Evolutionary conservation across 2,329 filamentous ascomycete genomes (phyloP).

Genomic region (Epichloe elymi): DNA sequence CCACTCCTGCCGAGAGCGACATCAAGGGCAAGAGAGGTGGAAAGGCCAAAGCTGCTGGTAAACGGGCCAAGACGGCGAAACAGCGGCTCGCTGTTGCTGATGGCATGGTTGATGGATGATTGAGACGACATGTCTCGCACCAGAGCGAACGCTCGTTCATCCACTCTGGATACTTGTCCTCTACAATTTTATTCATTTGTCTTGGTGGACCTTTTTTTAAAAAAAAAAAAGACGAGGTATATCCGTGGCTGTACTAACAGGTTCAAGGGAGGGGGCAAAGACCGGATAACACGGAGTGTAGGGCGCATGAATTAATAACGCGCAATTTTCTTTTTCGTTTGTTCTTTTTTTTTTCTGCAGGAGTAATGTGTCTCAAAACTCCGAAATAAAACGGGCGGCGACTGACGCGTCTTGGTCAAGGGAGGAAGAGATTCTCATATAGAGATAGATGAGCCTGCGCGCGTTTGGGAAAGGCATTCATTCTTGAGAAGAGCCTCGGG

Average conservation of each 20-base stretch:
- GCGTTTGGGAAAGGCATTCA: neutral
- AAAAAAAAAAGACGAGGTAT: neutral
- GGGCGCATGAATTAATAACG: neutral
- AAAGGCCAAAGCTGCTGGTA: constrained; percentile 38
- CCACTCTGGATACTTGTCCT: neutral
- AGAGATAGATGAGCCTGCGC: neutral
- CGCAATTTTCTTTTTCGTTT: neutral
- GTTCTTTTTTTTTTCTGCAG: neutral
- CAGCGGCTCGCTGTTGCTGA: constrained; percentile 56
- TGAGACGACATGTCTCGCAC: neutral
- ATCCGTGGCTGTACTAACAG: constrained; percentile 4
- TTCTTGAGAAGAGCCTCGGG: too few relatives aligned
- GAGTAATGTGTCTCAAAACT: too few relatives aligned
- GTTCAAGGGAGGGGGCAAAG: neutral
- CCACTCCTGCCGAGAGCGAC: constrained; percentile 58
- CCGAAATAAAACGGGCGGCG: neutral
- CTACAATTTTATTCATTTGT: neutral
- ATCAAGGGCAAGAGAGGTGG: constrained; percentile 36
- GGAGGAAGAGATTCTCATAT: neutral
- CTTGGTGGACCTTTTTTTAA: neutral
- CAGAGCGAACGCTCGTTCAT: neutral
- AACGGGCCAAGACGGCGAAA: constrained; percentile 54
- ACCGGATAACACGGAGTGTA: neutral
- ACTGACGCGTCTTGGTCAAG: neutral
- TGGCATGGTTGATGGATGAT: constrained; percentile 28